Evolutionary conservation across 2,329 filamentous ascomycete genomes (phyloP), one percentile per base, ranked within the genome.

Genomic region (Colletotrichum truncatum): DNA sequence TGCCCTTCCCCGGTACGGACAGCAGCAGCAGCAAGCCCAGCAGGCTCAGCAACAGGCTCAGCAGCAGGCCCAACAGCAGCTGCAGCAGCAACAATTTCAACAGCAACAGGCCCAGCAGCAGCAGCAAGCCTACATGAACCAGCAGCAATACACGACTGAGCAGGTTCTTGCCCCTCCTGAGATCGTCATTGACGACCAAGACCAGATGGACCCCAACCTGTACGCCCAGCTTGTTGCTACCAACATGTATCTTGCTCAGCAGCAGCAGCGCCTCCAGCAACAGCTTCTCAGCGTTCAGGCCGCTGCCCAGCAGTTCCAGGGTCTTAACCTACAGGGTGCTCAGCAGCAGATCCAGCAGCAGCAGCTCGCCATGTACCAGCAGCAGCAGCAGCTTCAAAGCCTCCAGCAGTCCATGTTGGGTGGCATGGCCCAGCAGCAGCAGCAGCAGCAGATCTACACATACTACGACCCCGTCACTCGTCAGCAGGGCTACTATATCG

Each of bases 251-350:
- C 86, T 99, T 53, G 93, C 94, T 39, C 93, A 97, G 75, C 94
- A 97, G 80, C 95, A 98, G 80, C 94, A 97, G 81, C 91, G 93
- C 69, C 88, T 98, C 55, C 94, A 98, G 80, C 94, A 98, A 81
- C 94, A 98, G 81, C 86, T 98, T 70, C 88, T 93, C 71, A 92
- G 84, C 69, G 89, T 98, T 23, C 96, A 95, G 73, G 89, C 90
- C 55, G 92, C 92, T 36, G 91, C 93, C 66, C 92, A 94, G 79
- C 92, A 94, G 78, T 92, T 94, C 73, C 91, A 94, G 76, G 89
- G 88, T 69, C 82, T 97, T 80, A 93, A 85, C 77, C 76, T 97
- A 64, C 90, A 85, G 74, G 81, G 81, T 55, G 73, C 78, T 6
- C 77, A 82, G 60, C 77, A 78, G 28, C 84, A 87, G 71, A 76